A percentile compares a stretch with the other conserved stretches of the same genome.
phyloP scores from a whole-genome alignment of 1,284 basidiomycete genomes.

The Kwoniella shivajii region DNA sequence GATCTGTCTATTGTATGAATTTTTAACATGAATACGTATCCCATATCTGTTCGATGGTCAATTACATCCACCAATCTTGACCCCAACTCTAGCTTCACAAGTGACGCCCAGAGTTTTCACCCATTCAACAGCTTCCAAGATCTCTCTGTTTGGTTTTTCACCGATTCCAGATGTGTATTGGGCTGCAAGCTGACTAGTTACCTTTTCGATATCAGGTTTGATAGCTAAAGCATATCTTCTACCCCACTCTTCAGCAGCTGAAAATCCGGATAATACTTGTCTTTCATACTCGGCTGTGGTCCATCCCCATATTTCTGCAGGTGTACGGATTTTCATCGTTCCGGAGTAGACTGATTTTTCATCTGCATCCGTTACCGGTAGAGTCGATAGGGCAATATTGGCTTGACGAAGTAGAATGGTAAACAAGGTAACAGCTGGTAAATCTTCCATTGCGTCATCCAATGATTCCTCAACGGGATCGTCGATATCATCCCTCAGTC shows the following conservation, averaged over 20 bases:
- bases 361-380: constrained; percentile 16
- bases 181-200: constrained; percentile 24
- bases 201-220: constrained; percentile 50
- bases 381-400: constrained; percentile 33
- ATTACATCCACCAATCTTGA: constrained; percentile 28
- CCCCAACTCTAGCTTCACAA: constrained; percentile 45
- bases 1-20: no score
- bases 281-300: constrained; percentile 49
- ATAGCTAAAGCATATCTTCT: constrained; percentile 47
- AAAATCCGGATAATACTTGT: constrained; percentile 51
- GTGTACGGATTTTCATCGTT: constrained; percentile 29
- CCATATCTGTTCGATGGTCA: no score
- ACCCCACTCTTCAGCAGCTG: constrained; percentile 52
- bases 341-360: constrained; percentile 13
- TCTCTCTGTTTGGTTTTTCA: constrained; percentile 21
- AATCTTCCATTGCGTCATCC: constrained; percentile 55
- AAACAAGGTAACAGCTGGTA: constrained; percentile 51
- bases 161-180: constrained; percentile 13
- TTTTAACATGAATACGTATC: no score
- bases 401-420: constrained; percentile 43
- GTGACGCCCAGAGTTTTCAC: constrained; percentile 46
- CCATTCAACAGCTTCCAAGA: constrained; percentile 45
- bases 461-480: constrained; percentile 47
- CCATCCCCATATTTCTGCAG: constrained; percentile 49
- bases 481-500: constrained; percentile 50